Evolutionary conservation across 2,329 filamentous ascomycete species (phyloP).

Genomic region (Dothideomycetes sp.): DNA sequence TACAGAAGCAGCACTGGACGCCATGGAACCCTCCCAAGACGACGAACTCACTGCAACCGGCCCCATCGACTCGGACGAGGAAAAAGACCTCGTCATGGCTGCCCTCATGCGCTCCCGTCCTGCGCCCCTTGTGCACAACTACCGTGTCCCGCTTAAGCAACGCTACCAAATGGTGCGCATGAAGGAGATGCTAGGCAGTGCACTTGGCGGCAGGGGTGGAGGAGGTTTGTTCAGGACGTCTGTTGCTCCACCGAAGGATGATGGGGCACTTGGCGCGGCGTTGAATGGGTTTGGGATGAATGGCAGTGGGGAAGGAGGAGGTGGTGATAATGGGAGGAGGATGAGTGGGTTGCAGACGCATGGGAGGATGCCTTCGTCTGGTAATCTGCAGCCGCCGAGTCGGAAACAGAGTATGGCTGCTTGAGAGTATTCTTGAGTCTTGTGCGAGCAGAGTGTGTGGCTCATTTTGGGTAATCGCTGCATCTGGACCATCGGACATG

Average conservation of each 20-base stretch:
- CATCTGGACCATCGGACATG: no score
- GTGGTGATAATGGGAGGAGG: slow-evolving; percentile 4
- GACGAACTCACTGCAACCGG: slow-evolving; percentile 63
- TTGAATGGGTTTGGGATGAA: slow-evolving; percentile 1
- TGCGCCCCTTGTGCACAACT: slow-evolving; percentile 61
- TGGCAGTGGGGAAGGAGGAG: slow-evolving; percentile 4
- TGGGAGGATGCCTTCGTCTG: not conserved
- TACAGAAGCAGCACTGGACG: slow-evolving; percentile 85
- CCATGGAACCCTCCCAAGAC: slow-evolving; percentile 81
- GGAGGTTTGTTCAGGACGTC: slow-evolving; percentile 12
- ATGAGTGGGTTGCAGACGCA: slow-evolving; percentile 1
- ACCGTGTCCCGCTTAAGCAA: slow-evolving; percentile 35
- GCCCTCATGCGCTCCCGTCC: slow-evolving; percentile 64
- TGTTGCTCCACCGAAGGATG: not conserved
- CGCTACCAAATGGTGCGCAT: slow-evolving; percentile 54
- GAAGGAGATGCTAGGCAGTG: slow-evolving; percentile 51
- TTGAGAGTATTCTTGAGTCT: not conserved
- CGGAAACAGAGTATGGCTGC: not conserved
- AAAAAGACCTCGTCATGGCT: slow-evolving; percentile 79
- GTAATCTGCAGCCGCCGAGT: not conserved
- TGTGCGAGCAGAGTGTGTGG: slow-evolving; percentile 1
- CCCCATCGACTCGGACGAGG: slow-evolving; percentile 88
- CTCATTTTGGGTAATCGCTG: not conserved
- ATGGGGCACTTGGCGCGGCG: not conserved
- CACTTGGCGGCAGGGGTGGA: slow-evolving; percentile 25